Percentiles rank a stretch among this genome's conserved stretches.
phyloP scores from a whole-genome alignment of 2,329 filamentous ascomycete genomes.

The Cryphonectria carpinicola region DNA sequence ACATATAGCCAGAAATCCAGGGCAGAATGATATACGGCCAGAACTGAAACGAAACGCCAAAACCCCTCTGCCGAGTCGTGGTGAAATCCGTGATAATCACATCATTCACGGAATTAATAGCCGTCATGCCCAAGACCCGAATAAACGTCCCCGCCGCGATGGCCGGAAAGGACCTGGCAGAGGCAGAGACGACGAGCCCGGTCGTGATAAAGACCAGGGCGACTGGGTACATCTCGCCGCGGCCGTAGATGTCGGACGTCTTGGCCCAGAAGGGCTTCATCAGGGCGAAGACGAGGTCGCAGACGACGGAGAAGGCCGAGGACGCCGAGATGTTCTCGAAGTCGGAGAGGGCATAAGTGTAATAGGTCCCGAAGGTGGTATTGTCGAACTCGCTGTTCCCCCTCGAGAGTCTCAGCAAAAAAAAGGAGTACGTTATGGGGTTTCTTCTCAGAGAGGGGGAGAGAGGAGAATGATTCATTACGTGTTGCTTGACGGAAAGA shows the following conservation, averaged over 20 bases:
- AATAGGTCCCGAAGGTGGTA: constrained; percentile 36
- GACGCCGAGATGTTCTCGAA: constrained; percentile 39
- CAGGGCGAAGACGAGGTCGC: constrained; percentile 50
- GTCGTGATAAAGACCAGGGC: constrained; percentile 58
- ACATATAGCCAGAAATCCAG: neutral
- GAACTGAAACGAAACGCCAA: constrained; percentile 47
- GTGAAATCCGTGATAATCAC: constrained; percentile 69
- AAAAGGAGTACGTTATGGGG: no score
- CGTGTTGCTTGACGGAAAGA: neutral
- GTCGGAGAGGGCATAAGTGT: constrained; percentile 39
- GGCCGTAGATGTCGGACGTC: constrained; percentile 63
- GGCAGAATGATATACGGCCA: constrained; percentile 3
- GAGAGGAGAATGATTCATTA: no score
- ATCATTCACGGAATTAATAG: constrained; percentile 63
- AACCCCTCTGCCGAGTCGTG: constrained; percentile 53
- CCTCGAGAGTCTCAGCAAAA: no score
- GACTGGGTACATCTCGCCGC: constrained; percentile 62
- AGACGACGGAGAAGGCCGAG: constrained; percentile 37
- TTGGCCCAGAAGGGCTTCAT: constrained; percentile 66
- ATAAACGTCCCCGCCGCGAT: constrained; percentile 61
- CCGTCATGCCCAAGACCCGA: constrained; percentile 61
- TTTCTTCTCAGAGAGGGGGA: no score
- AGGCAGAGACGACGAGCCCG: constrained; percentile 62
- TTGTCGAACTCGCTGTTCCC: constrained; percentile 36
- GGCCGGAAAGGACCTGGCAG: constrained; percentile 54